Evolutionary conservation across 352 stramenopile genomes (phyloP), one percentile per base, ranked within the genome.

Genomic region (Phytophthora nicotianae): DNA sequence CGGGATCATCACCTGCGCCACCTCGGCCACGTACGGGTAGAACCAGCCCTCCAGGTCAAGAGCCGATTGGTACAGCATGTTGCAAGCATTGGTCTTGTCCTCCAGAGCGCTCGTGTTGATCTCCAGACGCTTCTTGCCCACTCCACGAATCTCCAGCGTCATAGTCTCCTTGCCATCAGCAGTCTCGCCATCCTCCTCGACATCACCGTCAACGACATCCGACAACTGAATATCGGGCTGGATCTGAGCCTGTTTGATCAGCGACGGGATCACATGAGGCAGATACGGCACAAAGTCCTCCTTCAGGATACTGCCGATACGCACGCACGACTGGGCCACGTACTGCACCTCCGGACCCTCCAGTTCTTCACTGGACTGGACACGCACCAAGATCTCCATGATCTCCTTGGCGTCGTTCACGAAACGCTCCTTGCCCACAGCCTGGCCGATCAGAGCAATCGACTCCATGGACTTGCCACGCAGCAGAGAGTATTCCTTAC

Each of bases 31-130:
- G 79, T 93, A 94, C 27, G 83, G 80, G 55, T 91, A 90, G 68
- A 96, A 94, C 41, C 75, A 81, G 14, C 87, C 87, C 58, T 93
- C 65, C 16, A 96, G 67, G 58, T 96, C 87, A 47, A 94, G 66
- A 11, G 87, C 87, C 40, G 75, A 90, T 70, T 96, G 87, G 71
- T 94, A 96, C 4, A 96, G 70, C 87, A 96, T 96, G 72, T 96
- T 93, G 64, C 86, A 91, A 27, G 85, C 87, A 52, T 93, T 92
- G 20, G 79, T 83, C 81, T 96, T 96, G 50, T 94, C 87, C 54
- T 94, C 81, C 20, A 96, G 67, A 52, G 87, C 84, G 55, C 72
- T 91, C 50, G 87, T 96, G 73, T 96, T 93, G 54, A 96, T 93
- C 68, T 93, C 79, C 54, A 96, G 67, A 17, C 79, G 81, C 77